These are phyloP conservation scores for Colletotrichum lini DNA, from an alignment of 2,329 filamentous ascomycete genomes.

Conservation along the genomic window DNA sequence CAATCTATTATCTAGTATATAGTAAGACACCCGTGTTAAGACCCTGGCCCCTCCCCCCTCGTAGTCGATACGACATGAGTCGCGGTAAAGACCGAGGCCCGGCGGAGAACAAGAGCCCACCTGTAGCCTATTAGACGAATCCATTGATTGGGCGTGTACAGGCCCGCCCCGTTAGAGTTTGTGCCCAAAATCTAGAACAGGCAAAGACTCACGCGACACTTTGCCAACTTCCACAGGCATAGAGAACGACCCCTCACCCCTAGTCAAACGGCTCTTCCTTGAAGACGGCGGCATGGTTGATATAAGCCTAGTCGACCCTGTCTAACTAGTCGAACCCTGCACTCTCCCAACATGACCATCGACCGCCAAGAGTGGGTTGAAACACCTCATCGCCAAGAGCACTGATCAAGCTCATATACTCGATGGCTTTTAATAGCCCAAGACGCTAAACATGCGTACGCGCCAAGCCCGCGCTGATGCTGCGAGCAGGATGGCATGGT, in stretches of 20 bases:
- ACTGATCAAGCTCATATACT: conserved; percentile 38
- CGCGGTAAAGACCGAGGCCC: background rate
- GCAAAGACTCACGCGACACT: conserved; percentile 2
- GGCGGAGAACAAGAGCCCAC: background rate
- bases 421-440: conserved; percentile 38
- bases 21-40: too few relatives aligned
- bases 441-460: conserved; percentile 26
- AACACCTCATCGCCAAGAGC: conserved; percentile 39
- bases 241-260: background rate
- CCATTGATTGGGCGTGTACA: background rate
- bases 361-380: conserved; percentile 35
- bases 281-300: background rate
- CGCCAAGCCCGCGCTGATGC: conserved; percentile 17
- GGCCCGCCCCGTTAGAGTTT: background rate
- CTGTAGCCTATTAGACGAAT: background rate
- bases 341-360: background rate
- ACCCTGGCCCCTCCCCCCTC: too few relatives aligned
- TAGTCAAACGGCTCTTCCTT: background rate
- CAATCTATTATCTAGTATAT: too few relatives aligned
- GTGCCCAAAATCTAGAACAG: background rate
- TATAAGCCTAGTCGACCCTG: background rate
- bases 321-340: background rate
- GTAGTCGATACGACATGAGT: background rate
- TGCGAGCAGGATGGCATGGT: conserved; percentile 34
- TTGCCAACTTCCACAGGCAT: background rate